A percentile compares a stretch with the other conserved stretches of the same genome.
phyloP scores from a whole-genome alignment of 208 protist species.

The Leishmania martiniquensis region DNA sequence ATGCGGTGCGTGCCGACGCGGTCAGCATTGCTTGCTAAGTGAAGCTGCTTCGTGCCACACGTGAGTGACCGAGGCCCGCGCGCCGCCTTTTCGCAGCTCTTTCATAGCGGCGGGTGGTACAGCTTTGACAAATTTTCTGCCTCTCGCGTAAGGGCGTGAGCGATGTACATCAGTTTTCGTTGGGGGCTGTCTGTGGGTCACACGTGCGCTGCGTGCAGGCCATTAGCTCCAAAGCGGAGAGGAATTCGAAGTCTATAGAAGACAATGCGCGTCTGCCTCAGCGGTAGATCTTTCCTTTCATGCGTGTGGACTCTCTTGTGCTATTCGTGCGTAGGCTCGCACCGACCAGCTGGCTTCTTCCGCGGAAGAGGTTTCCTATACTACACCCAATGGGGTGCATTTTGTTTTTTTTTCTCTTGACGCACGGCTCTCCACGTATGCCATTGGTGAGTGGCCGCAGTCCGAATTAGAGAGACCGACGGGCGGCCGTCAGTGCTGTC shows the following conservation, averaged over 20 bases:
- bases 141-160: neutral
- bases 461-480: neutral
- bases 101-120: neutral
- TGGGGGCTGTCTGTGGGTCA: slow-evolving; percentile 1
- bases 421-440: neutral
- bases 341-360: neutral
- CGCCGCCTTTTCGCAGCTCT: neutral
- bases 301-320: neutral
- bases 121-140: slow-evolving; percentile 2
- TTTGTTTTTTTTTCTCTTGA: slow-evolving; percentile 16
- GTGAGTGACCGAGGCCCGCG: neutral
- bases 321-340: neutral
- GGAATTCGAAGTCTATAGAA: neutral
- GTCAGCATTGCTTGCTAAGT: neutral
- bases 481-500: neutral
- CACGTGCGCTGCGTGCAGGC: neutral
- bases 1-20: neutral
- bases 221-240: neutral
- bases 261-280: neutral
- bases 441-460: neutral
- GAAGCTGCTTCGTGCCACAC: neutral
- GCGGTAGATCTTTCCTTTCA: neutral
- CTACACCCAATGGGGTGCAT: neutral
- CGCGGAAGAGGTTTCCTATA: neutral
- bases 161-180: slow-evolving; percentile 9